Base-by-base conservation (phyloP, 2,329 filamentous ascomycete genomes). In the Hymenoscyphus infarciens region DNA sequence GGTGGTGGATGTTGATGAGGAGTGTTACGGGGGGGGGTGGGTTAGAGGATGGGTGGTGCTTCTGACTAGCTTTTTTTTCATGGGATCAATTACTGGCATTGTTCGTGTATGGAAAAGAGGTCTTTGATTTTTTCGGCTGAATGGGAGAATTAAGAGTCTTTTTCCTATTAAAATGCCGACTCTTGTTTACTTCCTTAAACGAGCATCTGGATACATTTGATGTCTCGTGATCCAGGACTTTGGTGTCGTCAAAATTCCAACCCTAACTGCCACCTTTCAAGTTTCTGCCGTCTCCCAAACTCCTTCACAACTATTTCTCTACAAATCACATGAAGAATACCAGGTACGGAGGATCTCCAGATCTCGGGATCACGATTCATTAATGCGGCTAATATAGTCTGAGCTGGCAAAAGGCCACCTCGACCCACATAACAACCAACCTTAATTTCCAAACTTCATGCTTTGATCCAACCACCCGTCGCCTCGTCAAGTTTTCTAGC, bases 341-440 rank as follows among this genome's bases (percentile, higher is more conserved):
- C n/a, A n/a, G n/a, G n/a, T n/a, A n/a, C n/a, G n/a, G n/a, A n/a
- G n/a, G n/a, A 52, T 22, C 5, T 45, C 39, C 35, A 38, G 35
- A 52, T 22, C 10, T 22, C 45, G 22, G 22, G 19, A 52, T 52
- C 45, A 52, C 45, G 45, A 52, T 25, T 13, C 19, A 52, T 22
- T 52, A 52, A 52, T 22, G 19, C 45, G 45, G n/a, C 45, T 52
- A 25, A 52, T 52, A 52, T 52, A 25, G 45, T 22, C 42, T 49
- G n/a, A 49, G 42, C 11, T 49, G 42, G 42, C 42, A 49, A 22
- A 10, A 22, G 7, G n/a, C 16, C n/a, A 25, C 19, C 35, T 11
- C 19, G 45, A 25, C 45, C 45, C 45, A 22, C 45, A 25, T 25
- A 25, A 25, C 19, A 22, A 52, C n/a, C 19, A 52, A 52, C 45